Conservation (phyloP, 805 yeast species). For the Wickerhamiella sergipiensis region DNA sequence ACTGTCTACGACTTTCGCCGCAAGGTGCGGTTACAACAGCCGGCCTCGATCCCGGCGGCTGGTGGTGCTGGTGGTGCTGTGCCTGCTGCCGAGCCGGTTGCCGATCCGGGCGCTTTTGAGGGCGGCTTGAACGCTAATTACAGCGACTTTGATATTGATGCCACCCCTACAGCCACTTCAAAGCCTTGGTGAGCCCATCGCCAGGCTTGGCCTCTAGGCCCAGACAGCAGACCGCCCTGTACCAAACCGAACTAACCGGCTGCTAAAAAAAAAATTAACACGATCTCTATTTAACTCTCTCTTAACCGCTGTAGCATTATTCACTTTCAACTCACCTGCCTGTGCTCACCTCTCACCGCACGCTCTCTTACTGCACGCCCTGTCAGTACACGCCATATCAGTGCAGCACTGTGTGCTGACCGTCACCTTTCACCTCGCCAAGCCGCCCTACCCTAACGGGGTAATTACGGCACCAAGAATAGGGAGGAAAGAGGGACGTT, state of each 20-base stretch:
- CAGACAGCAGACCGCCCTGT: too few relatives aligned
- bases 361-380: too few relatives aligned
- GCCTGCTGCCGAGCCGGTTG: neutral
- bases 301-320: neutral
- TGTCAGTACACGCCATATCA: too few relatives aligned
- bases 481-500: too few relatives aligned
- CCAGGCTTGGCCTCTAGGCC: too few relatives aligned
- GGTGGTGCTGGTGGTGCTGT: neutral
- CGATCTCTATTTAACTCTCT: neutral
- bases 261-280: neutral
- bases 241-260: too few relatives aligned
- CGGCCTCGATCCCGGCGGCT: neutral
- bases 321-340: too few relatives aligned
- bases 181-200: neutral
- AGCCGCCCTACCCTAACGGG: neutral
- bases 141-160: slow-evolving; percentile 1
- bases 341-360: too few relatives aligned
- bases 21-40: slow-evolving; percentile 14
- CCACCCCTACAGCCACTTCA: slow-evolving; percentile 3
- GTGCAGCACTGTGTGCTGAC: too few relatives aligned
- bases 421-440: too few relatives aligned
- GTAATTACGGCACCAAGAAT: neutral
- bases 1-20: slow-evolving; percentile 40
- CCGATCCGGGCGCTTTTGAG: neutral
- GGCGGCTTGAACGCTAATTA: neutral